Base-by-base conservation (phyloP, 352 stramenopile species). In the Detonula confervacea region DNA sequence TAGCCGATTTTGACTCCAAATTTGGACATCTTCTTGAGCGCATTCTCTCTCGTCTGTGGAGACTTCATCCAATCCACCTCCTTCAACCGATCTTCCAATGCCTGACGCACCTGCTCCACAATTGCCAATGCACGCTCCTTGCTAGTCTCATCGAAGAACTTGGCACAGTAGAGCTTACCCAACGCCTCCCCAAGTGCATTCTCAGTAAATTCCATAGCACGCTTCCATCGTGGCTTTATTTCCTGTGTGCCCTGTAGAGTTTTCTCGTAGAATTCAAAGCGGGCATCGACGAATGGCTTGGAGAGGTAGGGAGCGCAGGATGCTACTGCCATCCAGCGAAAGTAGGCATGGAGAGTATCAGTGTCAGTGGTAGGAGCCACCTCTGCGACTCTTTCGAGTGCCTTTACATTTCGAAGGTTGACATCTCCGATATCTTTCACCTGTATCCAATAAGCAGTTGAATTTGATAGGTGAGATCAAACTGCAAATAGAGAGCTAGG, bases 161-260 rank as follows among this genome's bases (percentile, higher is more conserved):
- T 91, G 29, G 95, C 87, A 33, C 95, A 96, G 67, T 95, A 98
- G 44, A 98, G 92, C 70, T 98, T 96, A 44, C 95, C 95, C 30
- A 98, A 61, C 61, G 95, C 89, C 73, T 97, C 94, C 37, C 95
- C 95, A 14, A 98, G 65, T 52, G 92, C 95, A 16, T 44, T 65
- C 29, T 96, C 95, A 2, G 95, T 96, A 54, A 93, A 83, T 30
- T 86, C 78, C 63, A 98, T 89, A 71, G 94, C 96, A 18, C 95
- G 84, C 69, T 98, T 97, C 93, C 95, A 96, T 7, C 95, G 89
- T 33, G 92, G 93, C n/a, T 95, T 91, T 49, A 95, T 95, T 57
- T 93, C 84, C 59, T 95, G 82, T 49, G 97, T 96, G 0, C 96
- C 96, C 0, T 83, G 77, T 0, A 98, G 71, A 0, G 77, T 93